A percentile compares a stretch with the other conserved stretches of the same genome.
Evolutionary conservation across 2,329 filamentous ascomycete species (phyloP).

Genomic region (Colletotrichum echinochloae): DNA sequence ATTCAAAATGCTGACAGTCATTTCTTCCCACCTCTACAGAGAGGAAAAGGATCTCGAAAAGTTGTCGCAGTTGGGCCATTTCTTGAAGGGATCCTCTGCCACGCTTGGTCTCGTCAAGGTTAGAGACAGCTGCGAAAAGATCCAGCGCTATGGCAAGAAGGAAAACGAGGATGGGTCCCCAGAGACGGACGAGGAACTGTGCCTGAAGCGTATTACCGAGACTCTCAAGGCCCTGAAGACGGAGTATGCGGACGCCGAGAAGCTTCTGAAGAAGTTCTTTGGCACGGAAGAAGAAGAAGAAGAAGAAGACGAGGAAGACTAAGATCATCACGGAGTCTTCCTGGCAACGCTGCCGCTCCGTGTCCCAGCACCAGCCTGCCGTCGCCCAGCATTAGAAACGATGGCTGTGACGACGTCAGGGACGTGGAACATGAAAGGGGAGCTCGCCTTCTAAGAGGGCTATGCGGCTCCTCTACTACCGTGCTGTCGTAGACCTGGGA

Average conservation of each 20-base stretch:
- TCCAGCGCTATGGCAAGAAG: slow-evolving; percentile 89
- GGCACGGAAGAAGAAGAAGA: slow-evolving; percentile 41
- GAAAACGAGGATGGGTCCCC: slow-evolving; percentile 81
- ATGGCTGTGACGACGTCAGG: slow-evolving; percentile 47
- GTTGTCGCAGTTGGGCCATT: slow-evolving; percentile 89
- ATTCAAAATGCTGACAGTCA: slow-evolving; percentile 31
- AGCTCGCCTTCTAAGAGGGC: slow-evolving; percentile 2
- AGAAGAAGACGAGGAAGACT: slow-evolving; percentile 41
- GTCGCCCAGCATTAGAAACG: slow-evolving; percentile 49
- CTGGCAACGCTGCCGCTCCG: slow-evolving; percentile 28
- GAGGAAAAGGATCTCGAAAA: slow-evolving; percentile 74
- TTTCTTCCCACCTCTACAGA: slow-evolving; percentile 58
- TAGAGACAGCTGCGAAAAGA: slow-evolving; percentile 94
- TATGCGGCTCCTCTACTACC: slow-evolving; percentile 15
- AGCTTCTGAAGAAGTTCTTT: slow-evolving; percentile 76
- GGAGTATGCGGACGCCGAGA: slow-evolving; percentile 81
- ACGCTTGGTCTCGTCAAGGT: slow-evolving; percentile 92
- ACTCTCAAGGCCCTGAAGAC: slow-evolving; percentile 78
- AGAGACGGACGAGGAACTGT: slow-evolving; percentile 75
- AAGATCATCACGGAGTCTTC: slow-evolving; percentile 39
- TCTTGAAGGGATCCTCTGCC: slow-evolving; percentile 96
- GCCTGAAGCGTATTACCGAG: slow-evolving; percentile 76
- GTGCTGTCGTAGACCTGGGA: slow-evolving; percentile 24
- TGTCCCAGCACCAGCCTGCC: slow-evolving; percentile 16
- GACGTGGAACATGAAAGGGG: slow-evolving; percentile 35